Conservation (phyloP, 257 asterid species). For the Penstemon newberryi region DNA sequence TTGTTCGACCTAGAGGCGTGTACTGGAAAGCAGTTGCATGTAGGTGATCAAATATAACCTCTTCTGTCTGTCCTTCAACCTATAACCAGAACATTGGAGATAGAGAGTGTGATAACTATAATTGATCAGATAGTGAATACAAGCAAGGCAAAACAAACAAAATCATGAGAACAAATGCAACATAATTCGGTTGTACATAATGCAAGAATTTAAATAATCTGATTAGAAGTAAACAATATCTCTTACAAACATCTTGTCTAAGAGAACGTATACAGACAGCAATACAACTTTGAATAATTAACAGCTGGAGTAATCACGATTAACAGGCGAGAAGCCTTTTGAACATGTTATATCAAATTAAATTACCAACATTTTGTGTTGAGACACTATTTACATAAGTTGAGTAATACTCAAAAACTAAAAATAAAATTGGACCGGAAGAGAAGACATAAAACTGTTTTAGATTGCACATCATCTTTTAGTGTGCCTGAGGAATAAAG, state of each 20-base stretch:
- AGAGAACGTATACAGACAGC: background rate
- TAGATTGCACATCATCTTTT: background rate
- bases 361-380: background rate
- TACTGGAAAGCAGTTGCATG: slow-evolving; percentile 94
- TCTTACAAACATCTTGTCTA: background rate
- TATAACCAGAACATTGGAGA: slow-evolving; percentile 28
- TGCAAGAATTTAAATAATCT: slow-evolving; percentile 9
- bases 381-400: background rate
- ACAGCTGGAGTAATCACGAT: background rate
- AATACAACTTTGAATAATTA: background rate
- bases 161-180: background rate
- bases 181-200: background rate
- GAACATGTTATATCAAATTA: background rate
- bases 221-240: background rate
- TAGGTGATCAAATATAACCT: slow-evolving; percentile 84
- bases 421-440: background rate
- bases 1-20: slow-evolving; percentile 80
- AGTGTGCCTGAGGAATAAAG: background rate
- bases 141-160: slow-evolving; percentile 2
- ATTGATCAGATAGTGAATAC: background rate
- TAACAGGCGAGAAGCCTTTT: slow-evolving; percentile 1
- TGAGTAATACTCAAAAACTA: background rate
- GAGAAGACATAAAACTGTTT: background rate
- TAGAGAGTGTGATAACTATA: slow-evolving; percentile 18
- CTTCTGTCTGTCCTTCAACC: slow-evolving; percentile 85